These are phyloP conservation scores for Ulvella scutata DNA, from an alignment of 139 green algal genomes.

Conservation along the genomic window DNA sequence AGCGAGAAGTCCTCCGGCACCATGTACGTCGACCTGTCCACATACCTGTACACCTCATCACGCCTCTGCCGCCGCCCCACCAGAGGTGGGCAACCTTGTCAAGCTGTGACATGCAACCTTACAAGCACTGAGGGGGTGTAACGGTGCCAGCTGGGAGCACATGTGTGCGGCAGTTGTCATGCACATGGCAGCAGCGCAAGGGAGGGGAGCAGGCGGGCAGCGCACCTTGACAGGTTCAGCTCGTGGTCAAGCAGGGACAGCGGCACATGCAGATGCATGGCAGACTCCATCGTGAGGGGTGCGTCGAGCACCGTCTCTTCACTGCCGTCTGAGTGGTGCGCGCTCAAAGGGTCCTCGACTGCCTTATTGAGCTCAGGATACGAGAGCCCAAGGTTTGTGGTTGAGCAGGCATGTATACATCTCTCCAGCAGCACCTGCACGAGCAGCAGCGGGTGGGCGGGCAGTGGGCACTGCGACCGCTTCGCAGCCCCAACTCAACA, in stretches of 20 bases:
- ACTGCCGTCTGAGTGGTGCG: background rate
- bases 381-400: background rate
- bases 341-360: background rate
- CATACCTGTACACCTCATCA: constrained; percentile 5
- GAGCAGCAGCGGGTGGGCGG: too few species aligned
- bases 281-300: background rate
- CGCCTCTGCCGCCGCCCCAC: too few species aligned
- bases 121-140: too few species aligned
- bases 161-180: too few species aligned
- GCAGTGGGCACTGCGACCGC: too few species aligned
- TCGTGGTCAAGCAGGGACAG: constrained; percentile 45
- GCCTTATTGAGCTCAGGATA: background rate
- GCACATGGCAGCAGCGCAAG: background rate
- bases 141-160: background rate
- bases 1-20: constrained; percentile 54
- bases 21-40: background rate
- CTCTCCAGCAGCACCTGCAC: background rate
- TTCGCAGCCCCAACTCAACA: too few species aligned
- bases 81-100: too few species aligned
- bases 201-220: background rate
- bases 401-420: background rate
- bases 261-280: background rate
- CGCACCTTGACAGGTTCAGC: constrained; percentile 52
- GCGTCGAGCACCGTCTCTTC: background rate
- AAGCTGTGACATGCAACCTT: too few species aligned